Evolutionary conservation across 1,284 basidiomycete genomes (phyloP).

Genomic region (Fistulinella staudtii): DNA sequence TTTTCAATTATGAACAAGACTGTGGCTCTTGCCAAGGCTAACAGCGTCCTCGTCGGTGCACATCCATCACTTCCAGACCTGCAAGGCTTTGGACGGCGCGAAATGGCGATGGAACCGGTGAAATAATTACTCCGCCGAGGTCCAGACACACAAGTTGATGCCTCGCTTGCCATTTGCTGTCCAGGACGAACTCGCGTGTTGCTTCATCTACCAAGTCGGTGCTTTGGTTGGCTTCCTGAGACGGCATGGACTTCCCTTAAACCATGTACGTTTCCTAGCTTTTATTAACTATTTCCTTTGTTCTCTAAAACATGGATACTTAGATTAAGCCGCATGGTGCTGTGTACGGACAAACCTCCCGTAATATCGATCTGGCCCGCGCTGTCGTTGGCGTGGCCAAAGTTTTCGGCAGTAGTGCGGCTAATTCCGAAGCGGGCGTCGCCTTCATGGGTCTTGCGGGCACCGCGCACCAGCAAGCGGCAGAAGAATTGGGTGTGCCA

Average conservation of each 20-base stretch:
- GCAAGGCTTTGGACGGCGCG: constrained; percentile 61
- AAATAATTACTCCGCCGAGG: constrained; percentile 3
- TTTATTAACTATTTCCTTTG: neutral
- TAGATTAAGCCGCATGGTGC: constrained; percentile 56
- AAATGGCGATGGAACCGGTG: constrained; percentile 58
- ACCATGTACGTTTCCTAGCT: constrained; percentile 40
- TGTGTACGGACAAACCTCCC: constrained; percentile 52
- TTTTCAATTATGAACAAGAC: constrained; percentile 62
- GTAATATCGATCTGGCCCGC: constrained; percentile 49
- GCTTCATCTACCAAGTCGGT: constrained; percentile 61
- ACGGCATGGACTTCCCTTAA: constrained; percentile 43
- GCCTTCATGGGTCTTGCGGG: constrained; percentile 60
- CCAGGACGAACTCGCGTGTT: constrained; percentile 51
- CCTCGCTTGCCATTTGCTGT: constrained; percentile 8
- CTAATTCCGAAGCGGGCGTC: constrained; percentile 27
- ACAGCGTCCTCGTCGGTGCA: constrained; percentile 52
- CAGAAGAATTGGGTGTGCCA: constrained; percentile 46
- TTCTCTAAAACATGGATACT: too few relatives aligned
- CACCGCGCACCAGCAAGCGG: constrained; percentile 52
- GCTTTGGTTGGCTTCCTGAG: constrained; percentile 55
- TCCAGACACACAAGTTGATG: too few relatives aligned
- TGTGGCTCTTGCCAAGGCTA: constrained; percentile 48
- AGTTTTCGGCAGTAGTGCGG: constrained; percentile 36
- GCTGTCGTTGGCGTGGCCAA: constrained; percentile 49
- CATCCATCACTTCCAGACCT: constrained; percentile 61